Base-by-base conservation (phyloP, 306 rosid genomes). In the Herpetospermum pedunculosum region DNA sequence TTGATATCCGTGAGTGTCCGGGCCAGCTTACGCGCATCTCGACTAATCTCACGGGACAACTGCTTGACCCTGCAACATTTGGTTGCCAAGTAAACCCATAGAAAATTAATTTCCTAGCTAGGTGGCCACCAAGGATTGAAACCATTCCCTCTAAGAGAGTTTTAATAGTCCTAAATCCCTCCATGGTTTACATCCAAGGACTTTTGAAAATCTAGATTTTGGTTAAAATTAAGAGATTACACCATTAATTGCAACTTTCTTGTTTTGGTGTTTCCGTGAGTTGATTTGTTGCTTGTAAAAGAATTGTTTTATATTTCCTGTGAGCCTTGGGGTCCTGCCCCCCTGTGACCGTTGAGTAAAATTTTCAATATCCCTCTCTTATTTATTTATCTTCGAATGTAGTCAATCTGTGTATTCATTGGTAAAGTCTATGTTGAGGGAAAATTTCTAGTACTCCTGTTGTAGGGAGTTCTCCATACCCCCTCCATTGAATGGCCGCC, bases 151-250 rank as follows among this genome's bases (percentile, higher is more conserved):
- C n/a, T n/a, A n/a, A n/a, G n/a, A n/a, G n/a, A n/a, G n/a, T n/a
- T n/a, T n/a, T n/a, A n/a, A n/a, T n/a, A n/a, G n/a, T n/a, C n/a
- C n/a, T n/a, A n/a, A n/a, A n/a, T n/a, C n/a, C n/a, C n/a, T n/a
- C n/a, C n/a, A n/a, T n/a, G n/a, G n/a, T n/a, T n/a, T 76, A 15
- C 63, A 76, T 79, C 70, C 78, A 46, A 53, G 19, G 35, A 77
- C 35, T 21, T 21, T 5, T 54, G 62, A 25, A 8, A 53, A 53
- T 10, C 59, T 19, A 53, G 2, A 53, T 10, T 7, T 6, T 25
- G 62, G 34, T 23, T 5, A 1, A 60, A 68, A 41, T 43, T 43
- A 68, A 44, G 35, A 68, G 53, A 26, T 25, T 14, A 25, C 25
- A 43, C 37, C 23, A 41, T 68, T 68, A 23, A 15, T 14, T 25